Percentiles rank a stretch among this genome's conserved stretches.
These are phyloP conservation scores for Sporothrix mexicana DNA, from an alignment of 2,329 filamentous ascomycete species.

Conservation along the genomic window DNA sequence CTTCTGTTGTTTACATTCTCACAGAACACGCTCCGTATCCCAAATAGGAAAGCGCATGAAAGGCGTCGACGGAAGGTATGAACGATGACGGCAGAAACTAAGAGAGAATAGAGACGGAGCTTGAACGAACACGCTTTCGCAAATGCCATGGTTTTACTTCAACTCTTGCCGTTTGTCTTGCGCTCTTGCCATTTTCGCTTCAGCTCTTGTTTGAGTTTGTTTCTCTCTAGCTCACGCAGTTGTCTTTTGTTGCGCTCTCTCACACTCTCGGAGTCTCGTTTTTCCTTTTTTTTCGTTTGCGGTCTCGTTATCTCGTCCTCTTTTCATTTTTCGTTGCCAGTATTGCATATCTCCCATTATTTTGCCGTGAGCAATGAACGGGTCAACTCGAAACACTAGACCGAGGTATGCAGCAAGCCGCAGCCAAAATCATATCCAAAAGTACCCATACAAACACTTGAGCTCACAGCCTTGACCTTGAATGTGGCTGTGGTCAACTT, in stretches of 20 bases:
- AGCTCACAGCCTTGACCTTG: neutral
- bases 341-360: neutral
- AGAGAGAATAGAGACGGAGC: neutral
- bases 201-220: slow-evolving; percentile 15
- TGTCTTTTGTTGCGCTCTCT: neutral
- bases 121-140: neutral
- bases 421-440: neutral
- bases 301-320: too few species aligned
- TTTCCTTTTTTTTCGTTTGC: neutral
- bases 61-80: neutral
- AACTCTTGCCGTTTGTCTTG: neutral
- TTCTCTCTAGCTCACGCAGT: neutral
- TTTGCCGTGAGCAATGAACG: neutral
- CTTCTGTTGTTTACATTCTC: neutral
- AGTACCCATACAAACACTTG: neutral
- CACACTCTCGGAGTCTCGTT: neutral
- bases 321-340: neutral
- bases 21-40: neutral
- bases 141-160: neutral
- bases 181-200: neutral
- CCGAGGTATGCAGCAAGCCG: neutral
- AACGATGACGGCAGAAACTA: neutral
- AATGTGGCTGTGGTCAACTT: neutral
- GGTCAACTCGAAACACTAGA: slow-evolving; percentile 1
- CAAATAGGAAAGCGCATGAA: neutral